Base-by-base conservation (phyloP, 2,329 filamentous ascomycete genomes). In the Talaromyces amestolkiae region DNA sequence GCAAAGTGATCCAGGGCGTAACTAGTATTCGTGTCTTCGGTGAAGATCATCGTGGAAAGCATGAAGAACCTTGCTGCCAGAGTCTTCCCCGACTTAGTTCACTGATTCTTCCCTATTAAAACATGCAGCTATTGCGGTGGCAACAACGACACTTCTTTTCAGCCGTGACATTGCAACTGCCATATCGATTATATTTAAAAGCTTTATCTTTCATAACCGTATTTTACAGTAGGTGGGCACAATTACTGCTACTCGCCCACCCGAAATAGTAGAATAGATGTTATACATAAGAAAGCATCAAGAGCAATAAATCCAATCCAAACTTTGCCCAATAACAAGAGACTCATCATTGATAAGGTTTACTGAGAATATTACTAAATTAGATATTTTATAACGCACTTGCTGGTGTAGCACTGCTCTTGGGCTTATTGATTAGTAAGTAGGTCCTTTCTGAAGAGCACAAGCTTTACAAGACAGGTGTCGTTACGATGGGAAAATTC, bases 361-460 rank as follows among this genome's bases (percentile, higher is more conserved):
- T 58, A 58, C 37, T 27, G 53, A 58, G 53, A 15, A 58, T 58
- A 58, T 27, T 27, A 58, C 53, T 58, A 27, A 58, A 58, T 58
- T n/a, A 27, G 53, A 58, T 58, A 58, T 58, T 58, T 15, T 58
- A 58, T 27, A 58, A 27, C 37, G 53, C 31, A 19, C 53, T 58
- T 58, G 53, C 53, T 37, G 53, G 53, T 58, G 53, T 58, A 58
- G 53, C 27, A 58, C 31, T 58, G 31, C 53, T 58, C 27, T 58
- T 58, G 31, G 37, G 53, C 53, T 37, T 58, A 27, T 58, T 58
- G 19, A 58, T 58, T 27, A 58, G 53, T 58, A 58, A 58, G 53
- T 15, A 58, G 53, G 53, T 58, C 27, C 53, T 58, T 27, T 58
- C 53, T 39, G 37, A 58, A 58, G 53, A 58, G 31, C 53, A 58